Evolutionary conservation across 495 filamentous ascomycete genomes (phyloP), one percentile per base, ranked within the genome.

Genomic region (Annulohypoxylon nitens): DNA sequence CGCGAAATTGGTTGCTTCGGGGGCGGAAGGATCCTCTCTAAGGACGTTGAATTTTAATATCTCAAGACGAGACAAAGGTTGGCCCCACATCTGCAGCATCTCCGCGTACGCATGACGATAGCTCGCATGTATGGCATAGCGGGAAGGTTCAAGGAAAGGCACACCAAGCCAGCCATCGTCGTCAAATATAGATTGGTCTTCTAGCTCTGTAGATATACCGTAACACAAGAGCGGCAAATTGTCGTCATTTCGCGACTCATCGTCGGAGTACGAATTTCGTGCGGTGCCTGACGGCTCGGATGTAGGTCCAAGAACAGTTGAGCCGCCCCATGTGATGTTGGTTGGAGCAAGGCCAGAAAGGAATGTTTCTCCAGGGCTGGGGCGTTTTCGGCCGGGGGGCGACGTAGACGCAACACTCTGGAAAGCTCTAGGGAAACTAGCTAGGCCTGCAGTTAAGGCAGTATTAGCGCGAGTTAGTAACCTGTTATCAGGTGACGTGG

Each of bases 81-180:
- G 84, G n/a, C 88, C 87, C 95, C 95, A 98, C 64, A 91, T 88
- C 50, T 88, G 90, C 1, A 98, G 85, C 72, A 97, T 86, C 69
- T 95, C 87, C 10, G 95, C 93, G 76, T 98, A 98, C 41, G 89
- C 85, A 60, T 88, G 86, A 16, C 95, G 89, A 79, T 97, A 98
- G 48, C 87, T 86, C 7, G 82, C 82, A 73, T 93, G 95, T 4
- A 90, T 78, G 36, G 82, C 76, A 50, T 86, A 80, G 47, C 88
- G 88, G 36, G 82, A 85, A 5, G 85, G 86, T 63, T 97, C 90
- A 6, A 97, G 85, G 26, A 97, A 84, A 1, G 93, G 87, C 2
- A 88, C 85, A 39, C 85, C 86, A 55, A 91, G 83, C 79, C 86
- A 86, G n/a, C 89, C 89, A 76, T 95, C 92, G 59, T 92, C 89